Percentiles rank a stretch among this genome's conserved stretches.
Evolutionary conservation across 2,329 filamentous ascomycete species (phyloP).

Genomic region (Podosphaera fusca): DNA sequence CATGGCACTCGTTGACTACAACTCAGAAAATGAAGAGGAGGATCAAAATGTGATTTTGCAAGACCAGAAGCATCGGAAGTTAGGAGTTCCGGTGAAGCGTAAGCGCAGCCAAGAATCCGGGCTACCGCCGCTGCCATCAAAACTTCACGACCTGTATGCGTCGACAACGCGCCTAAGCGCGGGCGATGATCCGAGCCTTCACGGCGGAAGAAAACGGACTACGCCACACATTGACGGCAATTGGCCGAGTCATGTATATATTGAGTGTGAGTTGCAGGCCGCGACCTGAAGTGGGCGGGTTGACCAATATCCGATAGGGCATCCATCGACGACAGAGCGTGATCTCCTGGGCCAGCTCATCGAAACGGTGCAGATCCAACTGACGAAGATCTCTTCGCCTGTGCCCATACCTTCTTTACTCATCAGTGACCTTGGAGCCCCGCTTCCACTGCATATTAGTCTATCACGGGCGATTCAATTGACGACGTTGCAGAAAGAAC

Average conservation of each 20-base stretch:
- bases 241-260: conserved; percentile 82
- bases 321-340: conserved; percentile 26
- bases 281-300: neutral
- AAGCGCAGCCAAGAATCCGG: conserved; percentile 10
- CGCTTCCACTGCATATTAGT: conserved; percentile 71
- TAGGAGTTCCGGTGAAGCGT: conserved; percentile 12
- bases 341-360: conserved; percentile 23
- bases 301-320: conserved; percentile 23
- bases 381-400: conserved; percentile 4
- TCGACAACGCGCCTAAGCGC: conserved; percentile 56
- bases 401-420: conserved; percentile 40
- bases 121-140: conserved; percentile 51
- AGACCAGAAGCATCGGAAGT: too few relatives aligned
- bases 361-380: conserved; percentile 14
- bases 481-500: conserved; percentile 43
- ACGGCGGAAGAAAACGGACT: conserved; percentile 62
- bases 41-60: too few relatives aligned
- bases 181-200: conserved; percentile 60
- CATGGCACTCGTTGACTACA: too few relatives aligned
- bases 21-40: too few relatives aligned
- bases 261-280: conserved; percentile 50
- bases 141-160: conserved; percentile 79
- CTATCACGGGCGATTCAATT: conserved; percentile 65
- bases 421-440: conserved; percentile 52
- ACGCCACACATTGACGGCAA: conserved; percentile 70